A percentile compares a stretch with the other conserved stretches of the same genome.
Conservation (phyloP, 106 monocot genomes). For the Acanthochlamys bracteata region DNA sequence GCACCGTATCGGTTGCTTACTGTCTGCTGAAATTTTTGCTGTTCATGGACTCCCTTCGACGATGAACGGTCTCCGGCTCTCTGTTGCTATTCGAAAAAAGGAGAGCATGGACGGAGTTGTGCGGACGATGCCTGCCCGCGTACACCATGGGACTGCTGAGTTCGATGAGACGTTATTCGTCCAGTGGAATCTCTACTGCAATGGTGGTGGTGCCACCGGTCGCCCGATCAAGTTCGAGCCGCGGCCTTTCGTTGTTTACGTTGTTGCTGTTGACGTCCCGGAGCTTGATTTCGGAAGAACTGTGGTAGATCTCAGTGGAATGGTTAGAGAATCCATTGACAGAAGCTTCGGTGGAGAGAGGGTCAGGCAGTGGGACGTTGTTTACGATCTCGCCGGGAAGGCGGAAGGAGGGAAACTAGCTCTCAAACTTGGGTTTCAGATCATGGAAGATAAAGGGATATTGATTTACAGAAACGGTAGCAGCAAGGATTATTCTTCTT, state of each 20-base stretch:
- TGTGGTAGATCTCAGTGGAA: slow-evolving; percentile 51
- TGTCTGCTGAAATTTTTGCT: slow-evolving; percentile 73
- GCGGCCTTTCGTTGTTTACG: slow-evolving; percentile 43
- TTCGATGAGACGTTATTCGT: slow-evolving; percentile 89
- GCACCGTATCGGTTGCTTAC: slow-evolving; percentile 61
- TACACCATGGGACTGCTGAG: slow-evolving; percentile 63
- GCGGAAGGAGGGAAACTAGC: slow-evolving; percentile 77
- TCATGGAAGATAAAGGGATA: slow-evolving; percentile 85
- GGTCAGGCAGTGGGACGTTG: slow-evolving; percentile 56
- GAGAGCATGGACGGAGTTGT: slow-evolving; percentile 74
- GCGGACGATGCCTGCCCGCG: slow-evolving; percentile 84
- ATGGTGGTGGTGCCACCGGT: slow-evolving; percentile 43
- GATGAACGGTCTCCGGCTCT: slow-evolving; percentile 88
- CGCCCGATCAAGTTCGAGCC: slow-evolving; percentile 72
- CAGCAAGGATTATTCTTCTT: slow-evolving; percentile 2
- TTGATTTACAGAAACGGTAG: slow-evolving; percentile 36
- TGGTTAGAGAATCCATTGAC: slow-evolving; percentile 85
- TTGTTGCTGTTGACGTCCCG: slow-evolving; percentile 62
- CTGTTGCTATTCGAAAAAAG: slow-evolving; percentile 72
- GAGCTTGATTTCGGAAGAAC: slow-evolving; percentile 71
- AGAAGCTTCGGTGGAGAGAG: slow-evolving; percentile 49
- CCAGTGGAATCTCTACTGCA: slow-evolving; percentile 76
- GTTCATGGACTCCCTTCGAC: slow-evolving; percentile 61
- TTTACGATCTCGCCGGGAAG: slow-evolving; percentile 63
- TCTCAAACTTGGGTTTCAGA: slow-evolving; percentile 77